phyloP scores from a whole-genome alignment of 139 green algal genomes.

The Desmodesmus armatus region DNA sequence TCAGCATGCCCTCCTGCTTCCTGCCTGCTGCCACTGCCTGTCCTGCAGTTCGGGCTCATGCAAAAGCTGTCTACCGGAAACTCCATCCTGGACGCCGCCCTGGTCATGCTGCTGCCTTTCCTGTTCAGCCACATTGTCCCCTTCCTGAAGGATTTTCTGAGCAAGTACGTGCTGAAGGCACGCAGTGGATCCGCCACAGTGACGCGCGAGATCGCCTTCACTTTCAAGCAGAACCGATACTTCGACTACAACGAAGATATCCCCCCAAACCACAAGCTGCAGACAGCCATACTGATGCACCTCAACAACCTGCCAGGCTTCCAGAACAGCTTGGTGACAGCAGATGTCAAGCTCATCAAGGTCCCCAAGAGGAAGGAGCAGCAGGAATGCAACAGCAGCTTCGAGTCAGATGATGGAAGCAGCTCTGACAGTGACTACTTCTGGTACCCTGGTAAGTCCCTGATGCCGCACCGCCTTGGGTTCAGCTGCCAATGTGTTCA shows the following conservation, averaged over 20 bases:
- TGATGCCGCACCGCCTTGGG: too few species aligned
- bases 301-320: slow-evolving; percentile 24
- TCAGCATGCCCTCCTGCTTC: too few species aligned
- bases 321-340: background rate
- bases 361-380: too few species aligned
- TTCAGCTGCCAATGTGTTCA: too few species aligned
- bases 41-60: slow-evolving; percentile 32
- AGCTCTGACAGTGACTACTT: background rate
- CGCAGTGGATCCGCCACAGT: background rate
- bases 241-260: background rate
- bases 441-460: slow-evolving; percentile 32
- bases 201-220: background rate
- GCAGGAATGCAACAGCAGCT: background rate
- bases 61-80: slow-evolving; percentile 40
- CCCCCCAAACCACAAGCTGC: slow-evolving; percentile 38
- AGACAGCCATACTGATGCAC: slow-evolving; percentile 30
- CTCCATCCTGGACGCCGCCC: slow-evolving; percentile 44
- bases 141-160: slow-evolving; percentile 40
- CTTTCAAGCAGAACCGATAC: slow-evolving; percentile 25
- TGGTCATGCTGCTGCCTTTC: slow-evolving; percentile 51
- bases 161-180: background rate
- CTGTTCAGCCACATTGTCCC: slow-evolving; percentile 45
- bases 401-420: background rate
- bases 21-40: too few species aligned
- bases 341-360: slow-evolving; percentile 30